A percentile compares a stretch with the other conserved stretches of the same genome.
Evolutionary conservation across 2,329 filamentous ascomycete species (phyloP).

Genomic region (Colletotrichum sp.): DNA sequence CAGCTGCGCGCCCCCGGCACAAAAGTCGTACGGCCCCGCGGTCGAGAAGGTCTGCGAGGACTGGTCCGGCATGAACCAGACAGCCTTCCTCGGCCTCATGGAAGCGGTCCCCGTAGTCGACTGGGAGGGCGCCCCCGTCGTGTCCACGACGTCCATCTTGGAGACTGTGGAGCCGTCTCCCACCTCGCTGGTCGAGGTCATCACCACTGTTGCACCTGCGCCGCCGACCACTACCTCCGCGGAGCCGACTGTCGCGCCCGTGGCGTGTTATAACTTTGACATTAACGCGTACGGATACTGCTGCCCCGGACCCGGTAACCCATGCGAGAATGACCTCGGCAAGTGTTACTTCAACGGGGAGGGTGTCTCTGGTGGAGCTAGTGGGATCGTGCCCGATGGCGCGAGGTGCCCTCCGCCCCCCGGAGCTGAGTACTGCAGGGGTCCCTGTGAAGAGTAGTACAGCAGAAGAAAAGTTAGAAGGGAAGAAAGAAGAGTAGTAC

Average conservation of each 20-base stretch:
- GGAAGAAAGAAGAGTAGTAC: no score
- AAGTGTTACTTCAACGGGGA: neutral
- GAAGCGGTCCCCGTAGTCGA: neutral
- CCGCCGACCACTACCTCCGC: neutral
- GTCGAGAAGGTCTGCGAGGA: neutral
- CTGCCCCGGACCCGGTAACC: neutral
- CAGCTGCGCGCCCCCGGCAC: neutral
- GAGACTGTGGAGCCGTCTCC: neutral
- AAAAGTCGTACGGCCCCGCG: neutral
- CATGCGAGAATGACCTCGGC: neutral
- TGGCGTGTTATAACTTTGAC: slow-evolving; percentile 1
- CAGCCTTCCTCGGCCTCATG: neutral
- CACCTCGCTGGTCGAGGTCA: neutral
- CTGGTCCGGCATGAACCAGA: neutral
- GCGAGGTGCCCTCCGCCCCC: neutral
- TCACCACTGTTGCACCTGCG: neutral
- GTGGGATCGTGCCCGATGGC: neutral
- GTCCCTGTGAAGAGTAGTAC: neutral
- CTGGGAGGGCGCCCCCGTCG: neutral
- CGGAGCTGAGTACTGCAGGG: neutral
- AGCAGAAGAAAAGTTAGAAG: no score
- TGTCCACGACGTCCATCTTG: neutral
- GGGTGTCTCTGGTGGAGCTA: neutral
- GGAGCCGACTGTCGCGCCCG: neutral
- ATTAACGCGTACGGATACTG: neutral